A percentile compares a stretch with the other conserved stretches of the same genome.
These are phyloP conservation scores for Penicillium sp. DNA, from an alignment of 2,329 filamentous ascomycete genomes.

Conservation along the genomic window DNA sequence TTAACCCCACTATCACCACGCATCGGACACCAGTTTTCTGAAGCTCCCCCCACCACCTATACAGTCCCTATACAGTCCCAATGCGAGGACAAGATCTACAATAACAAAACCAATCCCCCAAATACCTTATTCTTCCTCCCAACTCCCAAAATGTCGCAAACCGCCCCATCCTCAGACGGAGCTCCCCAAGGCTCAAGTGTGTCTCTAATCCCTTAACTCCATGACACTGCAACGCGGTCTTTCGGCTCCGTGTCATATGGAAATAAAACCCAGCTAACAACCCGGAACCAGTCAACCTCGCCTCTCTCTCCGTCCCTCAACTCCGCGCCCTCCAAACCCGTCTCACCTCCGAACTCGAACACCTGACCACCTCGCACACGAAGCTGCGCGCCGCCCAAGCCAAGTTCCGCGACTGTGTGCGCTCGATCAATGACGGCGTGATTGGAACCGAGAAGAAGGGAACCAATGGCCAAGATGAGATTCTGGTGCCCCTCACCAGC, in stretches of 20 bases:
- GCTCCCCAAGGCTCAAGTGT: constrained; percentile 32
- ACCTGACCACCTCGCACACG: constrained; percentile 84
- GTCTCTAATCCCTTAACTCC: constrained; percentile 2
- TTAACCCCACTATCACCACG: constrained; percentile 7
- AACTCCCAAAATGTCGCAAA: constrained; percentile 25
- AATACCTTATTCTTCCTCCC: background rate
- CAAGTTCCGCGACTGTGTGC: constrained; percentile 88
- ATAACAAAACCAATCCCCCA: background rate
- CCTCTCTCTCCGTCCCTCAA: constrained; percentile 76
- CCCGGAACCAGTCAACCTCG: constrained; percentile 58
- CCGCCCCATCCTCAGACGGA: constrained; percentile 30
- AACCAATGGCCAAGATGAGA: constrained; percentile 43
- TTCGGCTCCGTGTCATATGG: background rate
- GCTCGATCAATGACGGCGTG: constrained; percentile 66
- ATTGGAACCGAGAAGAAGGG: constrained; percentile 35
- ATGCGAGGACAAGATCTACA: background rate
- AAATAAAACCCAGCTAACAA: constrained; percentile 1
- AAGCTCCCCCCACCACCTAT: constrained; percentile 5
- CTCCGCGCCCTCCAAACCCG: constrained; percentile 92
- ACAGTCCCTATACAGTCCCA: constrained; percentile 1
- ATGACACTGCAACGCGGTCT: background rate
- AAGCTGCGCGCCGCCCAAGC: constrained; percentile 86
- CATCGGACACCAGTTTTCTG: constrained; percentile 4
- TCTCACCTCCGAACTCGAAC: constrained; percentile 92
- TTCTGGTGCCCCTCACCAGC: constrained; percentile 91